Conservation (phyloP, 2,329 filamentous ascomycete genomes). For the Calonectria pseudoreteaudii region DNA sequence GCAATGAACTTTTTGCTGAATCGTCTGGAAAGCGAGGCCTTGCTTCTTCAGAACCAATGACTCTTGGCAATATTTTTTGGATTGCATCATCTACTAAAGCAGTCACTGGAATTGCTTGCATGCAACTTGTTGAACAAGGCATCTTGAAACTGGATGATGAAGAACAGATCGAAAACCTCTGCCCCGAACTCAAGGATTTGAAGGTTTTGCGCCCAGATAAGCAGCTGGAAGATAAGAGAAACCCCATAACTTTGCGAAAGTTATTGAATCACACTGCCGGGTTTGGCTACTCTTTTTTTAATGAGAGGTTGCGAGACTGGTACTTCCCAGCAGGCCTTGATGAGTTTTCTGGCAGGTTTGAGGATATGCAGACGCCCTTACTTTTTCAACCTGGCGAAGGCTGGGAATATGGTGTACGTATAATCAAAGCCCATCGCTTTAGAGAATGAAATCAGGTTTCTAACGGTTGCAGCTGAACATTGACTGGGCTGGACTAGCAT, state of each 20-base stretch:
- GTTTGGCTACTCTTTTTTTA: slow-evolving; percentile 69
- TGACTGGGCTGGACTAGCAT: slow-evolving; percentile 65
- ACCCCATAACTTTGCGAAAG: slow-evolving; percentile 68
- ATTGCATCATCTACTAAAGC: slow-evolving; percentile 70
- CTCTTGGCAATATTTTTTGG: slow-evolving; percentile 70
- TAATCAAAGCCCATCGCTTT: neutral
- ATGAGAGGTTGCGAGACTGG: slow-evolving; percentile 60
- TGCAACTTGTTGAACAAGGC: slow-evolving; percentile 69
- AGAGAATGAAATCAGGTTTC: neutral
- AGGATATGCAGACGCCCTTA: slow-evolving; percentile 65
- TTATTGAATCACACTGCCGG: slow-evolving; percentile 67
- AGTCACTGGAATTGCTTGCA: slow-evolving; percentile 62
- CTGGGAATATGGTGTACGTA: slow-evolving; percentile 70
- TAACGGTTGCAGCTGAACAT: slow-evolving; percentile 54
- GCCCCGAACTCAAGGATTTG: slow-evolving; percentile 61
- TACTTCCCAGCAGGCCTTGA: slow-evolving; percentile 63
- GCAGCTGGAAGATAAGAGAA: slow-evolving; percentile 56
- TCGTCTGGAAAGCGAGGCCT: slow-evolving; percentile 60
- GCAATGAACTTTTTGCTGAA: slow-evolving; percentile 60
- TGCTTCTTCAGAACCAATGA: slow-evolving; percentile 62
- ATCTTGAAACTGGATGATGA: slow-evolving; percentile 60
- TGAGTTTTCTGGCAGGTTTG: slow-evolving; percentile 66
- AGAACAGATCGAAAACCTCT: slow-evolving; percentile 58
- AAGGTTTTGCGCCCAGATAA: slow-evolving; percentile 57
- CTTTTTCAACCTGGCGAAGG: slow-evolving; percentile 72